Percentiles rank a stretch among this genome's conserved stretches.
These are phyloP conservation scores for Euphorbia celastroides DNA, from an alignment of 441 rosid genomes.

Conservation along the genomic window DNA sequence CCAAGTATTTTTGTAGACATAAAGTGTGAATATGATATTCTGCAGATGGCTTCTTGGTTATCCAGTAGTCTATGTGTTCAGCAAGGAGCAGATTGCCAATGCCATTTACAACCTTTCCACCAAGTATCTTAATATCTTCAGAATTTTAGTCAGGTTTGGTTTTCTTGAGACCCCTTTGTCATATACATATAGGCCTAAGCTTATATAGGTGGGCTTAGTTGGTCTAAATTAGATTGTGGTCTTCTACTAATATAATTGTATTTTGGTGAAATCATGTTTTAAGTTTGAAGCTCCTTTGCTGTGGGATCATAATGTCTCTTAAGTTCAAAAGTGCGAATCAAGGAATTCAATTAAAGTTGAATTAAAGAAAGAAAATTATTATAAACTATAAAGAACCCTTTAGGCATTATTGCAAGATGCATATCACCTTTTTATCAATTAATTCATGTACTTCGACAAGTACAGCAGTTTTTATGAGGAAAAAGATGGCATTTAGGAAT, in stretches of 20 bases:
- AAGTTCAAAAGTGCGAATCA: not conserved
- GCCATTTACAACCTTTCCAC: slow-evolving; percentile 84
- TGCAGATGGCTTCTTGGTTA: slow-evolving; percentile 92
- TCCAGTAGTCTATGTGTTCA: slow-evolving; percentile 79
- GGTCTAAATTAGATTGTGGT: slow-evolving; percentile 1
- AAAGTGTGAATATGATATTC: slow-evolving; percentile 16
- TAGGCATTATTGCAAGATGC: not conserved
- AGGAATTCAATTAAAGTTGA: not conserved
- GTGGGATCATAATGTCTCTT: not conserved
- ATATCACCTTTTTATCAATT: not conserved
- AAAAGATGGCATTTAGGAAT: not conserved
- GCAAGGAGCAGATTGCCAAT: slow-evolving; percentile 70
- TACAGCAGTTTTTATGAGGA: not conserved
- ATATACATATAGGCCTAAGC: not conserved
- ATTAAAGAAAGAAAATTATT: not conserved
- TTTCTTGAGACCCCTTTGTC: not conserved
- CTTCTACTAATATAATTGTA: not conserved
- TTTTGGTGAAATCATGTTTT: not conserved
- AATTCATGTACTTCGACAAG: not conserved
- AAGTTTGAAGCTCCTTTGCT: not conserved
- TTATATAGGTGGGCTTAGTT: not conserved
- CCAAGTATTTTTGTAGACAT: not conserved
- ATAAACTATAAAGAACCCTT: not conserved
- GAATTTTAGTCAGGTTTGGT: slow-evolving; percentile 64
- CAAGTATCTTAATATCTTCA: slow-evolving; percentile 72